Conservation (phyloP, 2,329 filamentous ascomycete species). For the Herpotrichia juniperi region DNA sequence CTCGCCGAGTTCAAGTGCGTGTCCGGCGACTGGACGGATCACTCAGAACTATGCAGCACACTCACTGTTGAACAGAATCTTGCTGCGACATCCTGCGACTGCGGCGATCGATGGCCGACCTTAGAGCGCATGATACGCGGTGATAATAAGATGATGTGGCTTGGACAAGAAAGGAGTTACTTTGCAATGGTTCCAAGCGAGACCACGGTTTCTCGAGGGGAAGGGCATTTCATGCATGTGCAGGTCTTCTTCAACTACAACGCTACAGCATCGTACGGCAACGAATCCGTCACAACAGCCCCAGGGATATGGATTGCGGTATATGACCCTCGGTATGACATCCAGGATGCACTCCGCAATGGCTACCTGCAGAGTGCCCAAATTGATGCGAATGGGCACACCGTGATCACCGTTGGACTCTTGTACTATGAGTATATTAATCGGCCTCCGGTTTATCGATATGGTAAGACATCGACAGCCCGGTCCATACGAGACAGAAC, state of each 20-base stretch:
- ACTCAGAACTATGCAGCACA: slow-evolving; percentile 8
- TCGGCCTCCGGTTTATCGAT: slow-evolving; percentile 5
- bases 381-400: slow-evolving; percentile 15
- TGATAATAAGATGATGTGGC: slow-evolving; percentile 7
- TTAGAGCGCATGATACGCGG: neutral
- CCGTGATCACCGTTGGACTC: slow-evolving; percentile 9
- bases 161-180: slow-evolving; percentile 6
- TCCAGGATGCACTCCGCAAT: slow-evolving; percentile 1
- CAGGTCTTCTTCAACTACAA: slow-evolving; percentile 13
- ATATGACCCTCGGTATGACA: slow-evolving; percentile 7
- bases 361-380: slow-evolving; percentile 11
- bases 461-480: slow-evolving; percentile 4
- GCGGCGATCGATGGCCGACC: slow-evolving; percentile 9
- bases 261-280: neutral
- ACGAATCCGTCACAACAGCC: slow-evolving; percentile 3
- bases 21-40: slow-evolving; percentile 8
- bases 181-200: slow-evolving; percentile 8
- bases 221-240: slow-evolving; percentile 9
- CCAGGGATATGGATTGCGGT: slow-evolving; percentile 13
- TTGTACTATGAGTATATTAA: slow-evolving; percentile 11
- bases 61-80: slow-evolving; percentile 1
- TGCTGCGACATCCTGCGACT: slow-evolving; percentile 7
- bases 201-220: slow-evolving; percentile 9
- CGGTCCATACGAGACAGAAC: neutral
- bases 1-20: slow-evolving; percentile 9